These are phyloP conservation scores for Epithemia pelagica DNA, from an alignment of 108 stramenopile species.

Conservation along the genomic window DNA sequence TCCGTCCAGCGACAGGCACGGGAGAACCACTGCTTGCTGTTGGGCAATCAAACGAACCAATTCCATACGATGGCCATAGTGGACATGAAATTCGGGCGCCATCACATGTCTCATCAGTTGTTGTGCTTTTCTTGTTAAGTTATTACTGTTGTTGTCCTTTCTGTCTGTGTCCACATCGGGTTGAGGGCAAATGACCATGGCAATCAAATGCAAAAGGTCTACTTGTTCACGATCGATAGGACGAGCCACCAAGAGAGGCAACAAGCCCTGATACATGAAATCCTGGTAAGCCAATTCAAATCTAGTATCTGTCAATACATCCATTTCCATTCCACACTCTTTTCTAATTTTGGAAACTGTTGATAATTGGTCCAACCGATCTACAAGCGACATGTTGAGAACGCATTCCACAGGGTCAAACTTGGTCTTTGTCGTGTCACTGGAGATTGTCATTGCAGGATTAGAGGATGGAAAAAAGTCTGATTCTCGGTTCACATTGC, in stretches of 20 bases:
- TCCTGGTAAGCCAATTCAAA: conserved; percentile 25
- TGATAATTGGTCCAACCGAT: conserved; percentile 23
- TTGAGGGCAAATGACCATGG: conserved; percentile 40
- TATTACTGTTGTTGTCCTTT: background rate
- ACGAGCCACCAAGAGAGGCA: conserved; percentile 25
- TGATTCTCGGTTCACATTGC: background rate
- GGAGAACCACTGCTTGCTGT: background rate
- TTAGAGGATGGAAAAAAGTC: background rate
- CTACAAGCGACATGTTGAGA: conserved; percentile 28
- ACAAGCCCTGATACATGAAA: conserved; percentile 28
- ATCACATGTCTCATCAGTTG: conserved; percentile 19
- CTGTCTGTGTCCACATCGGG: background rate
- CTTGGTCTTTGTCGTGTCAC: too few relatives aligned
- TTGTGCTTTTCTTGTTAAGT: conserved; percentile 3
- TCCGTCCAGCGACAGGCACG: background rate
- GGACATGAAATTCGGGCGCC: conserved; percentile 22
- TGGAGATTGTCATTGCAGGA: too few relatives aligned
- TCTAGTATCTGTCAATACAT: conserved; percentile 17
- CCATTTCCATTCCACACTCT: conserved; percentile 17
- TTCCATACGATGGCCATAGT: conserved; percentile 35
- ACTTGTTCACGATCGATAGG: conserved; percentile 26
- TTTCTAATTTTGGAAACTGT: background rate
- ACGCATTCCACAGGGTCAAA: conserved; percentile 12
- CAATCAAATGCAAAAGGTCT: conserved; percentile 41
- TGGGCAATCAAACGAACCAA: conserved; percentile 26